These are phyloP conservation scores for Marchantia polymorpha DNA, from an alignment of 225 moss, liverwort and hornwort species.

Conservation along the genomic window DNA sequence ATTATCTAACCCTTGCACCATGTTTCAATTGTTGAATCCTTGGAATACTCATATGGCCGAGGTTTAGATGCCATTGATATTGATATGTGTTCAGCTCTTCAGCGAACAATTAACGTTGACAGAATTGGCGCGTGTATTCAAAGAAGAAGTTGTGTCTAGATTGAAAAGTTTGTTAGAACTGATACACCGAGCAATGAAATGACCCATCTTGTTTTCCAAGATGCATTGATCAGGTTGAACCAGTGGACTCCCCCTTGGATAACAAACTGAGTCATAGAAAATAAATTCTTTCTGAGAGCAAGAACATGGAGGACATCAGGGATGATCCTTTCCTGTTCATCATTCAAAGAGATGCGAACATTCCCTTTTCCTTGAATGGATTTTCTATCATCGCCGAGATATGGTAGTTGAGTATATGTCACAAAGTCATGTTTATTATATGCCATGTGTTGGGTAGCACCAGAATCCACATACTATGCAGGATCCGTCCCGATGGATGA, in stretches of 20 bases:
- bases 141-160: neutral
- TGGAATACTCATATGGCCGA: no score
- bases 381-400: no score
- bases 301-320: neutral
- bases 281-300: neutral
- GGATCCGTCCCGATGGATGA: no score
- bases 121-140: neutral
- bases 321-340: neutral
- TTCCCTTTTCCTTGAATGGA: neutral
- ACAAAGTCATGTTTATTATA: no score
- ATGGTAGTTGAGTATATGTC: no score
- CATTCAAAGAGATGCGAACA: neutral
- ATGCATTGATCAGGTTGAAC: neutral
- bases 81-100: neutral
- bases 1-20: no score
- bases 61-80: no score
- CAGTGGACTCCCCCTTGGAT: neutral
- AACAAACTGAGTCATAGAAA: neutral
- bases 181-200: no score
- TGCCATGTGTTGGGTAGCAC: no score
- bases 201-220: no score
- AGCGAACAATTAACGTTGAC: neutral
- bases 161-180: neutral
- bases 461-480: no score
- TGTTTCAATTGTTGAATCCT: no score